Base-by-base conservation (phyloP, 2,329 filamentous ascomycete species). In the Pseudogymnoascus verrucosus region DNA sequence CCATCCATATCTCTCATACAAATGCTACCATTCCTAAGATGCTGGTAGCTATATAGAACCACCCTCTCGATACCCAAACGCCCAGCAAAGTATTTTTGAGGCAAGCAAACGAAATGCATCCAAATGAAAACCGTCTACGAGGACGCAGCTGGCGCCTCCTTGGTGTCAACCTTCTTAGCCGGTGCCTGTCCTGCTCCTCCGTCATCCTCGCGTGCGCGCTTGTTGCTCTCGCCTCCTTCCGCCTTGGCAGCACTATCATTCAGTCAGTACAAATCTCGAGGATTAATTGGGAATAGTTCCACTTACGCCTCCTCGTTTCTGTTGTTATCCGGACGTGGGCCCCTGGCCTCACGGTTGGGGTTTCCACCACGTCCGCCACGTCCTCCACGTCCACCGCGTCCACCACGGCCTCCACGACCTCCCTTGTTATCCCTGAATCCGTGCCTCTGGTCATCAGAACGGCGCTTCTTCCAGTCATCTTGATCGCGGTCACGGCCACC, bases 381-480 rank as follows among this genome's bases (percentile, higher is more conserved):
- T 2, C 79, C 74, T 28, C 80, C 78, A 16, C 79, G 78, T 16
- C 80, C 76, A 44, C 78, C 76, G 36, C 78, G 74, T 2, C 73
- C 73, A 37, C 75, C 72, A 57, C 77, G 75, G 23, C 75, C 74
- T 28, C 75, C 72, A 60, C 76, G 70, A 39, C 75, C 72, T 78
- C 77, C 59, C 76, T 73, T 67, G 59, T 60, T 67, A 66, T 70
- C 79, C 63, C 79, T 78, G 76, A 84, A 85, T 21, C 85, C 85
- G 69, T 79, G 79, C 74, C 82, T 83, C 72, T 83, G 83, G 69
- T 88, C 85, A 47, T 85, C 73, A 6, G 87, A 84, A 21, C 85
- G 81, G 68, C 85, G 81, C 74, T 82, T 80, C 77, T 85, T 88
- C 84, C 85, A 88, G 75, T 88, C 82, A 69, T 84, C 76, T 60